These are phyloP conservation scores for Backusella mclennaniae DNA, from an alignment of 192 early-diverging fungal genomes.

Conservation along the genomic window DNA sequence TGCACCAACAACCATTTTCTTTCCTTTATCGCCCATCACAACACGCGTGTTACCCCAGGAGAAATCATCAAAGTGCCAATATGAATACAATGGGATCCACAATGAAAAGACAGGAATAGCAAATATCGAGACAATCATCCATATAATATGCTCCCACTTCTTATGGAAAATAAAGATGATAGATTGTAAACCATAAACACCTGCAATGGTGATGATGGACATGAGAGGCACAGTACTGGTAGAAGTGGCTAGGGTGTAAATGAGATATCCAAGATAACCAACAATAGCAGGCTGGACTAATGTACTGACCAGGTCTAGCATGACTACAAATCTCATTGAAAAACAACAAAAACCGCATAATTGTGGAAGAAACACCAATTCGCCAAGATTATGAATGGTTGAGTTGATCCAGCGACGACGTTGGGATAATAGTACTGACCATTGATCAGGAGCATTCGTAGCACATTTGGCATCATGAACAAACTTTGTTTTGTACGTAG, in stretches of 20 bases:
- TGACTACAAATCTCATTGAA: constrained; percentile 95
- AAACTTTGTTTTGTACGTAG: constrained; percentile 91
- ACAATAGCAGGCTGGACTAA: constrained; percentile 90
- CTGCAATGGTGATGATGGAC: constrained; percentile 81
- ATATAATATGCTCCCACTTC: constrained; percentile 73
- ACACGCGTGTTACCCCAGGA: constrained; percentile 80
- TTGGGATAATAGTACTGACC: constrained; percentile 92
- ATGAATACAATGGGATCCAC: constrained; percentile 65
- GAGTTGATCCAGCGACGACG: constrained; percentile 99
- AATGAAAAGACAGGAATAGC: constrained; percentile 72
- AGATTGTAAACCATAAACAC: constrained; percentile 86
- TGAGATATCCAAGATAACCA: constrained; percentile 81
- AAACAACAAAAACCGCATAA: constrained; percentile 98
- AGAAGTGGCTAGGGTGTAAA: constrained; percentile 58
- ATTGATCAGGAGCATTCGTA: constrained; percentile 92
- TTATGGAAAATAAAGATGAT: constrained; percentile 77
- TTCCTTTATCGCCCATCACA: constrained; percentile 52
- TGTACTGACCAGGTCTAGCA: constrained; percentile 92
- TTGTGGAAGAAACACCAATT: constrained; percentile 87
- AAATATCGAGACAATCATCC: constrained; percentile 81
- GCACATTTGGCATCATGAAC: constrained; percentile 87
- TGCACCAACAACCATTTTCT: constrained; percentile 38
- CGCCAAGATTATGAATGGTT: constrained; percentile 96
- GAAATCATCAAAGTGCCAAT: constrained; percentile 99
- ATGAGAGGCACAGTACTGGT: constrained; percentile 68